A percentile compares a stretch with the other conserved stretches of the same genome.
These are phyloP conservation scores for Metschnikowia kofuensis DNA, from an alignment of 805 yeast species.

Conservation along the genomic window DNA sequence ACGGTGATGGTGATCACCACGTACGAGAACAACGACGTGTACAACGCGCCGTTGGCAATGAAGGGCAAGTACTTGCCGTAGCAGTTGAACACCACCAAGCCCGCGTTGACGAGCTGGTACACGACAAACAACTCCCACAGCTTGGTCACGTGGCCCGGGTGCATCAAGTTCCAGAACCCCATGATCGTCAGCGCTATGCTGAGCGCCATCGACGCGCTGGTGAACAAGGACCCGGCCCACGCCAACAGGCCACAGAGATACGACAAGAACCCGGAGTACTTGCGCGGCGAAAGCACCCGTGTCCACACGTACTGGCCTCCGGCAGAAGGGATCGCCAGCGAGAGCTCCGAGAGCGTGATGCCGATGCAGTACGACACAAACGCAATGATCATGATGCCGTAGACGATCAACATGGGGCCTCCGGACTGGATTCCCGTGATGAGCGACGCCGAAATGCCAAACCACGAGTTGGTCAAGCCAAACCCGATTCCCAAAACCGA, in stretches of 20 bases:
- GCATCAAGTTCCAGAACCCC: conserved; percentile 36
- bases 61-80: conserved; percentile 35
- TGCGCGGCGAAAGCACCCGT: conserved; percentile 36
- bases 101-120: conserved; percentile 34
- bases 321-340: conserved; percentile 40
- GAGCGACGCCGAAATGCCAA: conserved; percentile 40
- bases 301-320: conserved; percentile 47
- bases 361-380: conserved; percentile 36
- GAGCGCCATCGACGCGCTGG: conserved; percentile 38
- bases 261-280: conserved; percentile 36
- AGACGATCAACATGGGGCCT: conserved; percentile 40
- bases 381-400: conserved; percentile 40
- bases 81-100: conserved; percentile 33
- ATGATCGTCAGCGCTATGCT: conserved; percentile 33
- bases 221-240: conserved; percentile 44
- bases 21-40: conserved; percentile 34
- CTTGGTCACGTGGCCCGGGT: conserved; percentile 32
- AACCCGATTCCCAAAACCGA: conserved; percentile 41
- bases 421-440: conserved; percentile 42
- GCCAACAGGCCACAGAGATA: conserved; percentile 40
- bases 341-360: conserved; percentile 37
- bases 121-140: conserved; percentile 38
- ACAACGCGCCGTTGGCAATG: conserved; percentile 34
- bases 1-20: conserved; percentile 36
- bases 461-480: conserved; percentile 43